Percentiles rank a stretch among this genome's conserved stretches.
Conservation (phyloP, 768 basidiomycete genomes). For the Mycena latifolia region DNA sequence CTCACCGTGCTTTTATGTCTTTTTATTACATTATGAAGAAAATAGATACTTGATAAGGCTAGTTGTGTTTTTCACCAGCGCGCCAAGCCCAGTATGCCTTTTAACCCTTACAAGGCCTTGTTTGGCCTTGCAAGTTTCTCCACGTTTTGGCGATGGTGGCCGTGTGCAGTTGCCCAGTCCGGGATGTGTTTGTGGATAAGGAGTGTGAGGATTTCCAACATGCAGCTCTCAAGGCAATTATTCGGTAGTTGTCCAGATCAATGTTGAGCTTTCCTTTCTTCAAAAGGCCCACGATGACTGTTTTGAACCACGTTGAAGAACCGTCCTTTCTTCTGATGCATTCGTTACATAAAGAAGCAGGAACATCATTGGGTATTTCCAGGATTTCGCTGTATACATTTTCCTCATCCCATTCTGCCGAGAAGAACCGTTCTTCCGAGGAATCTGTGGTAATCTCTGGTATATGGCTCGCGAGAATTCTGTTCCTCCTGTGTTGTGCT, state of each 20-base stretch:
- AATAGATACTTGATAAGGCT: too few species aligned
- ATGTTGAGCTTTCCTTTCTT: constrained; percentile 32
- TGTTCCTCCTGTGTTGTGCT: constrained; percentile 12
- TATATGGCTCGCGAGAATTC: neutral
- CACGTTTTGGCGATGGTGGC: too few species aligned
- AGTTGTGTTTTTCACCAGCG: too few species aligned
- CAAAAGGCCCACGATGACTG: neutral
- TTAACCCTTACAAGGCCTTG: too few species aligned
- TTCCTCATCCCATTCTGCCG: neutral
- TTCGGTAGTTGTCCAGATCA: constrained; percentile 13
- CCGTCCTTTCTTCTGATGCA: neutral
- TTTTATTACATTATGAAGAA: too few species aligned
- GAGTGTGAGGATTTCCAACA: constrained; percentile 8
- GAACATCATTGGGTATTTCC: neutral
- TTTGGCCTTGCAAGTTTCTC: too few species aligned
- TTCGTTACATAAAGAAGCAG: neutral
- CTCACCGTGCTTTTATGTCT: too few species aligned
- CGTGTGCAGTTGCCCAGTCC: constrained; percentile 30
- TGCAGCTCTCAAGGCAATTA: neutral
- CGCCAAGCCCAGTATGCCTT: too few species aligned
- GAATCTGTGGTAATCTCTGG: constrained; percentile 14
- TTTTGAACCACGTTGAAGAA: neutral
- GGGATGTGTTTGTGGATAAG: constrained; percentile 20
- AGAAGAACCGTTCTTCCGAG: constrained; percentile 10
- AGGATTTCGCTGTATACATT: neutral